Percentiles rank a stretch among this genome's conserved stretches.
phyloP scores from a whole-genome alignment of 1,284 basidiomycete species.

The Phellopilus nigrolimitatus region DNA sequence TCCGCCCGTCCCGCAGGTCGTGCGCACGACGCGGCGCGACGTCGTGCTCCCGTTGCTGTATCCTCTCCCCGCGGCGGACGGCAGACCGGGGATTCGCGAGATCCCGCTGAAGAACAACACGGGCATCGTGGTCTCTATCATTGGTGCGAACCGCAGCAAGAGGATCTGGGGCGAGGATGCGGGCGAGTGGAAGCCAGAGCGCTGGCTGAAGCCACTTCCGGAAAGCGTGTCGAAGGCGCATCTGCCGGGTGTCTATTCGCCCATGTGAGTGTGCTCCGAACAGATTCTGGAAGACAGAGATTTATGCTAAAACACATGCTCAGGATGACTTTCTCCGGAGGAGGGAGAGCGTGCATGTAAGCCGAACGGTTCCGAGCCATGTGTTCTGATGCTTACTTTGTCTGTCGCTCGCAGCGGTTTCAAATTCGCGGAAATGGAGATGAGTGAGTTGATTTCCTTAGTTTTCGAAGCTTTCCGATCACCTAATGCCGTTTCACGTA shows the following conservation, averaged over 20 bases:
- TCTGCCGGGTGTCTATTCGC: constrained; percentile 15
- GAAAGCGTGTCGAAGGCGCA: constrained; percentile 9
- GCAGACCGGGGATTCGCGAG: constrained; percentile 12
- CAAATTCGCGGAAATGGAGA: constrained; percentile 13
- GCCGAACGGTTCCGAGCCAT: not conserved
- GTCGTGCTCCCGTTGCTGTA: constrained; percentile 11
- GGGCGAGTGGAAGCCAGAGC: constrained; percentile 18
- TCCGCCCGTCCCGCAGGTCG: constrained; percentile 27
- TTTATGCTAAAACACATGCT: no score
- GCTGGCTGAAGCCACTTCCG: constrained; percentile 15
- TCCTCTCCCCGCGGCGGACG: constrained; percentile 11
- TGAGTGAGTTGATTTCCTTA: not conserved
- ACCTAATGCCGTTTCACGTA: not conserved
- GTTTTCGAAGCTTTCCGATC: not conserved
- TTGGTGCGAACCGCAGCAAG: constrained; percentile 13
- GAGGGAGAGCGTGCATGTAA: constrained; percentile 21
- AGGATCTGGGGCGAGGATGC: constrained; percentile 18
- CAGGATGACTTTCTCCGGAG: constrained; percentile 22
- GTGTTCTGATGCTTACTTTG: constrained; percentile 3
- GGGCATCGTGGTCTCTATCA: constrained; percentile 8
- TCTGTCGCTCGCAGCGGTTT: not conserved
- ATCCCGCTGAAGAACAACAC: constrained; percentile 14
- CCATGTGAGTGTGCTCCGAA: constrained; percentile 8
- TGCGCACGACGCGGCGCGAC: constrained; percentile 21
- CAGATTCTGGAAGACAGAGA: not conserved